These are phyloP conservation scores for Borovskyia barvae DNA, from an alignment of 208 protist genomes.

Conservation along the genomic window DNA sequence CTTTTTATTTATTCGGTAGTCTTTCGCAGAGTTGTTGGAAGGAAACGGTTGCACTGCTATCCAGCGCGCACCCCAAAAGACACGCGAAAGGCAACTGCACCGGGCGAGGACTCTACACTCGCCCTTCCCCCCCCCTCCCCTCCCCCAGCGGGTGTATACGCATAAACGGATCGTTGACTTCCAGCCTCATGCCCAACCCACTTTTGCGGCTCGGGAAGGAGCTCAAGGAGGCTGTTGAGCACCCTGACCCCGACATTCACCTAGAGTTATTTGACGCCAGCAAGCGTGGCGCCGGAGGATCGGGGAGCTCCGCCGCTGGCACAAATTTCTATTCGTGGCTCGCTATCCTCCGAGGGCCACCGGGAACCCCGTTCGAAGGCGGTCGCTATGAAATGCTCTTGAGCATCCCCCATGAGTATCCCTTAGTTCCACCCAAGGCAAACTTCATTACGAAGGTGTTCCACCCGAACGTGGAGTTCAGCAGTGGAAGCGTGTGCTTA, in stretches of 20 bases:
- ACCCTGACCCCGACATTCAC: slow-evolving; percentile 51
- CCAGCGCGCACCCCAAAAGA: no score
- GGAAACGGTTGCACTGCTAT: no score
- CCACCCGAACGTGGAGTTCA: slow-evolving; percentile 91
- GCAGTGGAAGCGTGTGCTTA: slow-evolving; percentile 83
- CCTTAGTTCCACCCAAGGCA: slow-evolving; percentile 77
- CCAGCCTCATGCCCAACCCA: slow-evolving; percentile 31
- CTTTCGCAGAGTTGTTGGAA: no score
- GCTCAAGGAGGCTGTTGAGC: slow-evolving; percentile 39
- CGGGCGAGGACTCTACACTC: no score
- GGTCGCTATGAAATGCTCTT: slow-evolving; percentile 69
- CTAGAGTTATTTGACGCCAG: slow-evolving; percentile 39
- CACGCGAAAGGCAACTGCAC: no score
- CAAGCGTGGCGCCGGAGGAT: no score
- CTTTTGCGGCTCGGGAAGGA: slow-evolving; percentile 60
- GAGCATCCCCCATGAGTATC: slow-evolving; percentile 79
- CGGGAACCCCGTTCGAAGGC: slow-evolving; percentile 78
- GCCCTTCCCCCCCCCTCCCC: not conserved
- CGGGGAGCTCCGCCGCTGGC: not conserved
- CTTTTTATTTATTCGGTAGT: no score
- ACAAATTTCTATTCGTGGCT: slow-evolving; percentile 56
- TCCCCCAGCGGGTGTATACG: not conserved
- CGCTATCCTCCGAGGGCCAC: slow-evolving; percentile 64
- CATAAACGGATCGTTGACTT: not conserved
- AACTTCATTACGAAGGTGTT: slow-evolving; percentile 86